Conservation (phyloP, 768 basidiomycete species). For the Boletus vermiculosoides region DNA sequence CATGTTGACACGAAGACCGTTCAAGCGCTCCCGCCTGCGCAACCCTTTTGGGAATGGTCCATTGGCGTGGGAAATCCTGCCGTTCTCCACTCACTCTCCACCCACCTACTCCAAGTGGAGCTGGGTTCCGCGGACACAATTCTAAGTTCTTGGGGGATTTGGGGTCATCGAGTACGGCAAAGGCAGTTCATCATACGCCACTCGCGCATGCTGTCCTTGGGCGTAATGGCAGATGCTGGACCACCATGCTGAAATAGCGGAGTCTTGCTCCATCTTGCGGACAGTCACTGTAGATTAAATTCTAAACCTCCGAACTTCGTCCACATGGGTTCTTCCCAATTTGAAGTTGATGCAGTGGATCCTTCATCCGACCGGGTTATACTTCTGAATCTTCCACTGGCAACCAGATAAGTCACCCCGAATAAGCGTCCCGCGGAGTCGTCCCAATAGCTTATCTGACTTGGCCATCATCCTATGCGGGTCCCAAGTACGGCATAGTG, state of each 20-base stretch:
- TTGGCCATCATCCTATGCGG: background rate
- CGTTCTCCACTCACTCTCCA: background rate
- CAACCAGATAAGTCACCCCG: background rate
- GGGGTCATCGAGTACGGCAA: background rate
- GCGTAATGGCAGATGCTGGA: background rate
- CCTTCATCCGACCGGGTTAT: background rate
- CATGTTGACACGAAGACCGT: conserved; percentile 18
- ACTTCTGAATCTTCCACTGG: background rate
- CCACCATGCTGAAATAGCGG: background rate
- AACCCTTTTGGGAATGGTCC: background rate
- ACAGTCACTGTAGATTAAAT: background rate
- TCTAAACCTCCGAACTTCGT: background rate
- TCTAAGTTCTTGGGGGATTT: background rate
- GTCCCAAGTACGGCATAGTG: background rate
- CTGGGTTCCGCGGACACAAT: background rate
- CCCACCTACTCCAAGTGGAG: background rate
- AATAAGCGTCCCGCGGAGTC: conserved; percentile 3
- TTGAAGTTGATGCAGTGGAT: background rate
- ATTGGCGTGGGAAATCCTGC: conserved; percentile 14
- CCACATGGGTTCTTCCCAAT: background rate
- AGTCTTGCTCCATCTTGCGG: background rate
- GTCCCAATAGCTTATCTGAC: background rate
- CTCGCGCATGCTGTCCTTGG: background rate
- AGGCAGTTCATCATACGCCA: background rate
- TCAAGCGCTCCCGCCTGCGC: background rate